Conservation (phyloP, 257 asterid genomes). For the Capsicum chinense region DNA sequence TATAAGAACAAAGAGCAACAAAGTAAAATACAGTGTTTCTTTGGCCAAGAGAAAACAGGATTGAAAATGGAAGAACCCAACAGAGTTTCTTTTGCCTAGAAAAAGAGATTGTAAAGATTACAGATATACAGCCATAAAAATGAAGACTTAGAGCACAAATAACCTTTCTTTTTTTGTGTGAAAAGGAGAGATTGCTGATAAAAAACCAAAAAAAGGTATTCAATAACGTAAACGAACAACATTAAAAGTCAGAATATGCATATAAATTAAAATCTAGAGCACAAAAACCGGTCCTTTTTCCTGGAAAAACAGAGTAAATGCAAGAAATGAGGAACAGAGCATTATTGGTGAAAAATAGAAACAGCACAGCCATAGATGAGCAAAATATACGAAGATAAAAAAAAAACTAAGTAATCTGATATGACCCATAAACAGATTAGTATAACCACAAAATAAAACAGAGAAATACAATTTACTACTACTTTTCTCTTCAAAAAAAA, state of each 20-base stretch:
- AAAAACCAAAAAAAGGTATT: background rate
- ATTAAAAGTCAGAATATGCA: background rate
- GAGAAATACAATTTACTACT: no score
- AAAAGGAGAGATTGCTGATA: background rate
- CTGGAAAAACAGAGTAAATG: background rate
- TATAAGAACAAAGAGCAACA: no score
- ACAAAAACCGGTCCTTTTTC: background rate
- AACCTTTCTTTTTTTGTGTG: background rate
- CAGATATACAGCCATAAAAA: background rate
- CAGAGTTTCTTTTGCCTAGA: no score
- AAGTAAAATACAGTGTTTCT: no score
- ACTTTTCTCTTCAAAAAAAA: no score
- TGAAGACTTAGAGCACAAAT: background rate
- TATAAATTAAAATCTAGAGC: background rate
- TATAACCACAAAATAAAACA: no score
- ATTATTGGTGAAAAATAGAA: no score
- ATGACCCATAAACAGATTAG: background rate
- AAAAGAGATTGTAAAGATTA: background rate
- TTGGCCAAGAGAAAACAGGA: no score
- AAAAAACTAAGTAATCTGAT: background rate
- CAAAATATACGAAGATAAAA: background rate
- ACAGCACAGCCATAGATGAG: no score
- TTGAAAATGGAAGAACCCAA: no score
- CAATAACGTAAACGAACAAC: background rate
- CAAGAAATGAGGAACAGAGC: no score